phyloP scores from a whole-genome alignment of 768 basidiomycete genomes.

The Tubosaeta brunneosetosa region DNA sequence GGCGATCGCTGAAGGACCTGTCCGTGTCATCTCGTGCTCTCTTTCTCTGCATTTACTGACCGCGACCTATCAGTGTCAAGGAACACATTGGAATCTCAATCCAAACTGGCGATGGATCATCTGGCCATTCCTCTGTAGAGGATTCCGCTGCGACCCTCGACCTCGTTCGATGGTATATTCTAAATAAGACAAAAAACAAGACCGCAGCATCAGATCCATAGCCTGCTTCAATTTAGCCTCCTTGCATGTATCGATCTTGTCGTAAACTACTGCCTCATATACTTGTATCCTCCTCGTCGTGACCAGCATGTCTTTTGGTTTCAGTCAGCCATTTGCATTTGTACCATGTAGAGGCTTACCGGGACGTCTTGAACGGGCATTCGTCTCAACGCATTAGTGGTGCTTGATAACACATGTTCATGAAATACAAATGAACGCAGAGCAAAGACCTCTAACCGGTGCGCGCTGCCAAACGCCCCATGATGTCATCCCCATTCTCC shows the following conservation, averaged over 20 bases:
- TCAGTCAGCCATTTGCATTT: background rate
- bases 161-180: slow-evolving; percentile 76
- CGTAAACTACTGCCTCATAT: slow-evolving; percentile 2
- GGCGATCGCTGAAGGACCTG: slow-evolving; percentile 80
- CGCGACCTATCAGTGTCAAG: slow-evolving; percentile 50
- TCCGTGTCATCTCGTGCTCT: slow-evolving; percentile 29
- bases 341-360: background rate
- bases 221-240: background rate
- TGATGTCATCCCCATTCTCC: slow-evolving; percentile 76
- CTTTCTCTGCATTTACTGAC: slow-evolving; percentile 8
- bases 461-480: slow-evolving; percentile 72
- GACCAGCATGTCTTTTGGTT: background rate
- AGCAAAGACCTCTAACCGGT: slow-evolving; percentile 49
- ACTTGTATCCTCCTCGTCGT: background rate
- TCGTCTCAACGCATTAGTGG: slow-evolving; percentile 26
- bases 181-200: slow-evolving; percentile 48
- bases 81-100: slow-evolving; percentile 80
- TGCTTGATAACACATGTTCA: slow-evolving; percentile 23
- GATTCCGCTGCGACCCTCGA: slow-evolving; percentile 88
- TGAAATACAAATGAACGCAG: background rate
- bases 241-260: background rate
- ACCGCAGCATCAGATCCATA: slow-evolving; percentile 15
- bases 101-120: slow-evolving; percentile 68
- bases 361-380: background rate
- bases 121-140: slow-evolving; percentile 87